These are phyloP conservation scores for Metarhizium guizhouense DNA, from an alignment of 2,329 filamentous ascomycete genomes.

Conservation along the genomic window DNA sequence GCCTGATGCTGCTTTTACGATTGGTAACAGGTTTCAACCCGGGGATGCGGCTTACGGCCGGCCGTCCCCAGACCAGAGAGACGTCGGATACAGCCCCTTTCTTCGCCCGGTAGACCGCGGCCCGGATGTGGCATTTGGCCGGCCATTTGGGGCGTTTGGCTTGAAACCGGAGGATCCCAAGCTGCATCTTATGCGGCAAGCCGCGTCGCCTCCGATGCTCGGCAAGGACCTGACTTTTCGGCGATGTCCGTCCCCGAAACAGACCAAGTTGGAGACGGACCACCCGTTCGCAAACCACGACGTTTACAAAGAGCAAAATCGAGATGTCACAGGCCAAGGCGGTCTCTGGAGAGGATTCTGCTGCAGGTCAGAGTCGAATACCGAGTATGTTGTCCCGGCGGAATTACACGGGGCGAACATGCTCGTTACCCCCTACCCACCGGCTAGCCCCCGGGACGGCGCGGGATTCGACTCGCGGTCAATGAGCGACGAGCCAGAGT, in stretches of 20 bases:
- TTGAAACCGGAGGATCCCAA: constrained; percentile 28
- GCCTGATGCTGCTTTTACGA: constrained; percentile 12
- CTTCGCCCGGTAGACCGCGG: constrained; percentile 3
- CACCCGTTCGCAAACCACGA: constrained; percentile 47
- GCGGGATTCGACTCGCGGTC: constrained; percentile 30
- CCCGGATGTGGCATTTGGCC: constrained; percentile 22
- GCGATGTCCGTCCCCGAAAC: constrained; percentile 71
- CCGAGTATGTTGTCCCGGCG: constrained; percentile 29
- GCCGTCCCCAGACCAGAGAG: constrained; percentile 8
- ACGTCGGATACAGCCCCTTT: not conserved
- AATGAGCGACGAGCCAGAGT: constrained; percentile 31
- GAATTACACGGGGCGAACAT: constrained; percentile 37
- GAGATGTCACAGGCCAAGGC: constrained; percentile 46
- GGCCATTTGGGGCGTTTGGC: constrained; percentile 34
- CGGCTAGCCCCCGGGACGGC: constrained; percentile 31
- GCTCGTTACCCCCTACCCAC: constrained; percentile 40
- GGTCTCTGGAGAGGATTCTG: constrained; percentile 77
- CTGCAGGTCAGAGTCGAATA: constrained; percentile 30
- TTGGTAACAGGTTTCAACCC: not conserved
- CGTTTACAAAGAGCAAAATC: constrained; percentile 37
- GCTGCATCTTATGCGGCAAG: constrained; percentile 39
- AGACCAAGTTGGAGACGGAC: constrained; percentile 74
- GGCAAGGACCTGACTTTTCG: constrained; percentile 75
- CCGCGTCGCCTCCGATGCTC: constrained; percentile 74
- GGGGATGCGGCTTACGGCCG: constrained; percentile 1